Evolutionary conservation across 2,329 filamentous ascomycete genomes (phyloP).

Genomic region (Penicillium crustosum): DNA sequence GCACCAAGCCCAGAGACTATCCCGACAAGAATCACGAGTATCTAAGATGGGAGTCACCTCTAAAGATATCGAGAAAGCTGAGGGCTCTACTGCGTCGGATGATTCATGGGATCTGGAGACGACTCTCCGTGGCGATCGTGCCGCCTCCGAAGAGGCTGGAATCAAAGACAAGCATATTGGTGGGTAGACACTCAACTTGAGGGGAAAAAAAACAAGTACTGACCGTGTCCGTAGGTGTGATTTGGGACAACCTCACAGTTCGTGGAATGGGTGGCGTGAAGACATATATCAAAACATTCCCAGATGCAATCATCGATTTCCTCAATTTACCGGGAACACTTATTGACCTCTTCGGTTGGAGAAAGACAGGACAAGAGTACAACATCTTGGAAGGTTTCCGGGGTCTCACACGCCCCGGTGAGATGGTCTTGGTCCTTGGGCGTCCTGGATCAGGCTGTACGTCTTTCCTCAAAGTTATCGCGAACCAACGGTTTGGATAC

Average conservation of each 20-base stretch:
- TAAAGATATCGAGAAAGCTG: slow-evolving; percentile 61
- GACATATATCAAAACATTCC: slow-evolving; percentile 73
- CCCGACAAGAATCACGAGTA: slow-evolving; percentile 32
- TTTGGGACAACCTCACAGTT: slow-evolving; percentile 76
- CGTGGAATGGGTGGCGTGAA: slow-evolving; percentile 71
- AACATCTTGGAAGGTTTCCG: slow-evolving; percentile 67
- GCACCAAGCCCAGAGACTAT: slow-evolving; percentile 37
- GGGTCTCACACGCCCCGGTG: slow-evolving; percentile 70
- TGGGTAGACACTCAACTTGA: slow-evolving; percentile 17
- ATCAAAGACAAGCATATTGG: slow-evolving; percentile 77
- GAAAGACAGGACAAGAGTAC: slow-evolving; percentile 67
- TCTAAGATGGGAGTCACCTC: slow-evolving; percentile 25
- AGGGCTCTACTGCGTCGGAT: slow-evolving; percentile 44
- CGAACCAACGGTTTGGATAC: slow-evolving; percentile 65
- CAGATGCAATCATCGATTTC: slow-evolving; percentile 72
- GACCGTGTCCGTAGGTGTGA: slow-evolving; percentile 53
- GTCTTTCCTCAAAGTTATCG: slow-evolving; percentile 67
- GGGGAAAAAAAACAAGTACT: not conserved
- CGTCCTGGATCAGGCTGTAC: slow-evolving; percentile 72
- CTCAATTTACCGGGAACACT: slow-evolving; percentile 71
- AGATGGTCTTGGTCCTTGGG: slow-evolving; percentile 84
- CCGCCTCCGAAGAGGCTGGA: slow-evolving; percentile 71
- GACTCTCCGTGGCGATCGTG: slow-evolving; percentile 68
- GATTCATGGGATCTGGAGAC: slow-evolving; percentile 74
- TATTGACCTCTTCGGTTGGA: slow-evolving; percentile 62